Conservation (phyloP, 495 filamentous ascomycete genomes). For the Friedmanniomyces simplex region DNA sequence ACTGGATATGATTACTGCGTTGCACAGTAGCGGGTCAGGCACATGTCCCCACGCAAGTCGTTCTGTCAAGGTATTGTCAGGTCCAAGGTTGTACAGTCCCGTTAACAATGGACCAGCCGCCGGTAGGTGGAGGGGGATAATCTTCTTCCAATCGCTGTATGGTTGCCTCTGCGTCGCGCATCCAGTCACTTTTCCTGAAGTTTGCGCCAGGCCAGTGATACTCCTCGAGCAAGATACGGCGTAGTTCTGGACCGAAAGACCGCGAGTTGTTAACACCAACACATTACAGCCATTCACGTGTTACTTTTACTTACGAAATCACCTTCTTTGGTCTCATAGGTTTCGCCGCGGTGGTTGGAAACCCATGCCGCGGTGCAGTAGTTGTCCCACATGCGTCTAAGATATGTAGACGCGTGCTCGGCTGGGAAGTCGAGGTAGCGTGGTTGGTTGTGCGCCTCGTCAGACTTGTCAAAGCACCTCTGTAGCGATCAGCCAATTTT, state of each 20-base stretch:
- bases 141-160: too few relatives aligned
- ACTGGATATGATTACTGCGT: too few relatives aligned
- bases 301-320: not conserved
- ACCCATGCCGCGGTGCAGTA: not conserved
- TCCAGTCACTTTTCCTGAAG: not conserved
- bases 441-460: not conserved
- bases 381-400: not conserved
- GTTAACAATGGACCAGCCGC: too few relatives aligned
- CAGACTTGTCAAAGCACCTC: not conserved
- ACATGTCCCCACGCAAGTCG: too few relatives aligned
- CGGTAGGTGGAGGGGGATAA: too few relatives aligned
- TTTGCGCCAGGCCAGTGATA: not conserved
- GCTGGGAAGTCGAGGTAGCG: not conserved
- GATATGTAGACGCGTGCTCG: not conserved
- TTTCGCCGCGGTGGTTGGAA: not conserved
- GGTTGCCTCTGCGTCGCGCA: not conserved
- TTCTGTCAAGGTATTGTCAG: too few relatives aligned
- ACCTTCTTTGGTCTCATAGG: not conserved
- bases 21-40: too few relatives aligned
- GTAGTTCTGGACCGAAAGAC: not conserved
- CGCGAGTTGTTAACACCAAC: not conserved
- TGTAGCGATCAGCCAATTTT: too few relatives aligned
- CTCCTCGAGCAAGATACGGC: not conserved
- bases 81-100: too few relatives aligned
- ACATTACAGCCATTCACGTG: too few relatives aligned